A percentile compares a stretch with the other conserved stretches of the same genome.
These are phyloP conservation scores for Ustilago tritici DNA, from an alignment of 1,284 basidiomycete species.

Conservation along the genomic window DNA sequence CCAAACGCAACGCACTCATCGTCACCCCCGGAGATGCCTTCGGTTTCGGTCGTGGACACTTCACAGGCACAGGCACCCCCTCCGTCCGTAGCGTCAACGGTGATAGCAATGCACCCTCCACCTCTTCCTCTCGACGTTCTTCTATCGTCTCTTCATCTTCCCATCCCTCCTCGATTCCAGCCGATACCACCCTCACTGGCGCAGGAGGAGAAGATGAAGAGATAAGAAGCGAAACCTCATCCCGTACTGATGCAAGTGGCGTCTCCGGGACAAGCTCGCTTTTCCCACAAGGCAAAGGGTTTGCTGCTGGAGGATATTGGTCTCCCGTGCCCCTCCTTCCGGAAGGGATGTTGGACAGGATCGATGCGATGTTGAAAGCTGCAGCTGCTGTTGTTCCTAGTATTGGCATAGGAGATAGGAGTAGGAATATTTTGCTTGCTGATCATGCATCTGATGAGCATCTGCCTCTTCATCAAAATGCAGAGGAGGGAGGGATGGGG, in stretches of 20 bases:
- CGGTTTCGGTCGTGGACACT: conserved; percentile 63
- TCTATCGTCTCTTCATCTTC: conserved; percentile 23
- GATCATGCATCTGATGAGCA: conserved; percentile 29
- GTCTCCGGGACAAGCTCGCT: conserved; percentile 42
- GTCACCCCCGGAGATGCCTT: conserved; percentile 74
- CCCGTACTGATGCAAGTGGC: conserved; percentile 23
- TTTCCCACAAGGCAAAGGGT: conserved; percentile 58
- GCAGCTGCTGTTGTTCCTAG: conserved; percentile 23
- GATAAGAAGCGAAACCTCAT: conserved; percentile 28
- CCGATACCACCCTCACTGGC: conserved; percentile 1
- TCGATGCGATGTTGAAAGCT: conserved; percentile 42
- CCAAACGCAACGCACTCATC: conserved; percentile 80
- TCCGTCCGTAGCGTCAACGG: conserved; percentile 49
- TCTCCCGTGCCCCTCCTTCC: conserved; percentile 57
- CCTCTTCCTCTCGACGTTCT: conserved; percentile 24
- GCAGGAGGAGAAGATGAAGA: conserved; percentile 15
- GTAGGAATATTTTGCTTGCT: conserved; percentile 29
- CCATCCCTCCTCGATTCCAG: neutral
- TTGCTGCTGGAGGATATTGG: conserved; percentile 59
- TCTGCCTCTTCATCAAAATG: neutral
- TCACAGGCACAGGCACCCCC: conserved; percentile 60
- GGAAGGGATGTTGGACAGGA: conserved; percentile 51
- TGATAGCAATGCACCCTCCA: conserved; percentile 20
- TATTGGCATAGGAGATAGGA: neutral
- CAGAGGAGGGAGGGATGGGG: neutral